These are phyloP conservation scores for Carex parvula DNA, from an alignment of 176 grass and related monocot genomes.

Conservation along the genomic window DNA sequence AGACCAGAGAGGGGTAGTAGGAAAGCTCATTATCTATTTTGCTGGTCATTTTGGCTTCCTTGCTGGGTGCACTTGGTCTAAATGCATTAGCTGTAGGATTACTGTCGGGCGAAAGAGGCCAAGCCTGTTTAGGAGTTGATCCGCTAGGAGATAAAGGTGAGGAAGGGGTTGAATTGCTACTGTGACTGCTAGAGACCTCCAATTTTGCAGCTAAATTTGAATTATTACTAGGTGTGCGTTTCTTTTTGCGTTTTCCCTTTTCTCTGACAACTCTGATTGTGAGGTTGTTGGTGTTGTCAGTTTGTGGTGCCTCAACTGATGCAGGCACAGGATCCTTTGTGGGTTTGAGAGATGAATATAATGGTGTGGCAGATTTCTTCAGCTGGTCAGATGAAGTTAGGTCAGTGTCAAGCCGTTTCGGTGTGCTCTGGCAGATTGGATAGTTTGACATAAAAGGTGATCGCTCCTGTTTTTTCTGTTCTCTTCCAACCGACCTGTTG, in stretches of 20 bases:
- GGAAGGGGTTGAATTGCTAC: conserved; percentile 79
- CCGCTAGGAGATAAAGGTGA: conserved; percentile 62
- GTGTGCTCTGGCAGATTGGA: conserved; percentile 29
- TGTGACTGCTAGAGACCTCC: conserved; percentile 96
- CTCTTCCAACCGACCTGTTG: conserved; percentile 40
- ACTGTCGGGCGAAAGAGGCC: conserved; percentile 25
- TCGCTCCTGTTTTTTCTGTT: conserved; percentile 52
- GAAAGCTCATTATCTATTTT: neutral
- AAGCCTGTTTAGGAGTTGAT: conserved; percentile 64
- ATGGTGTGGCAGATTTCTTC: conserved; percentile 25
- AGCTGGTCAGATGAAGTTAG: conserved; percentile 33
- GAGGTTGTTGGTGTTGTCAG: conserved; percentile 43
- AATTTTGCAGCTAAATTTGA: conserved; percentile 55
- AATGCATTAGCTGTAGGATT: conserved; percentile 25
- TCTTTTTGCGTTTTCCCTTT: conserved; percentile 52
- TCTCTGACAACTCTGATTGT: conserved; percentile 65
- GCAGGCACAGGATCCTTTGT: conserved; percentile 33
- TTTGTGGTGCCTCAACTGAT: conserved; percentile 37
- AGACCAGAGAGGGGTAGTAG: conserved; percentile 17
- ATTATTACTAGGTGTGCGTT: conserved; percentile 34
- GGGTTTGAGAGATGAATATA: conserved; percentile 28
- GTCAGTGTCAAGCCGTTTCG: conserved; percentile 38
- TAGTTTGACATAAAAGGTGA: conserved; percentile 35
- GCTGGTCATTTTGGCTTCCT: neutral
- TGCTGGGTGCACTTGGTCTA: conserved; percentile 25